Evolutionary conservation across 2,329 filamentous ascomycete genomes (phyloP).

Genomic region (Orbilia blumenaviensis): DNA sequence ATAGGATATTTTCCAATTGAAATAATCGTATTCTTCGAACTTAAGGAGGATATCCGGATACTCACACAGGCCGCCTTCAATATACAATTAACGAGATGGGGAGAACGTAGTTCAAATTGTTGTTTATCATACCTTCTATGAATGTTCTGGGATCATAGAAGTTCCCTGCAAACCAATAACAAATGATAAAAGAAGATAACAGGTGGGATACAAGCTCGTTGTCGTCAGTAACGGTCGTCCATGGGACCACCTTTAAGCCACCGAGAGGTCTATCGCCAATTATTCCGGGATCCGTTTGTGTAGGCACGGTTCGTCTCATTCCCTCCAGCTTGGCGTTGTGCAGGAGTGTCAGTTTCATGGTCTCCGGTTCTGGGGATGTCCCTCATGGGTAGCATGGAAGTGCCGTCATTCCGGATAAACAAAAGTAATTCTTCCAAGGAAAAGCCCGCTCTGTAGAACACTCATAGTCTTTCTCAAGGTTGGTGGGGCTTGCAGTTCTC

Average conservation of each 20-base stretch:
- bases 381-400: neutral
- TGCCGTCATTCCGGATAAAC: neutral
- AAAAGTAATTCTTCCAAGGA: neutral
- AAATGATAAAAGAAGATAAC: neutral
- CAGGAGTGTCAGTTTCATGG: neutral
- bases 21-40: neutral
- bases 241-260: neutral
- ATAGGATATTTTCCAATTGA: neutral
- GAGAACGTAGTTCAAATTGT: neutral
- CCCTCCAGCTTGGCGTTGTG: neutral
- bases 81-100: neutral
- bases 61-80: neutral
- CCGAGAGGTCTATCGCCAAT: neutral
- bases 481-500: neutral
- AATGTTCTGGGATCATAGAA: neutral
- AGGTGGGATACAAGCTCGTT: constrained; percentile 3
- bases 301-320: neutral
- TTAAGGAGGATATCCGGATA: too few species aligned
- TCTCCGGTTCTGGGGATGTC: neutral
- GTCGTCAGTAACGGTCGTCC: neutral
- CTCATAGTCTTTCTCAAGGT: neutral
- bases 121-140: neutral
- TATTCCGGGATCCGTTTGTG: neutral
- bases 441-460: neutral
- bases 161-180: neutral